phyloP scores from a whole-genome alignment of 139 green algal species.

The Chlorella sp. region DNA sequence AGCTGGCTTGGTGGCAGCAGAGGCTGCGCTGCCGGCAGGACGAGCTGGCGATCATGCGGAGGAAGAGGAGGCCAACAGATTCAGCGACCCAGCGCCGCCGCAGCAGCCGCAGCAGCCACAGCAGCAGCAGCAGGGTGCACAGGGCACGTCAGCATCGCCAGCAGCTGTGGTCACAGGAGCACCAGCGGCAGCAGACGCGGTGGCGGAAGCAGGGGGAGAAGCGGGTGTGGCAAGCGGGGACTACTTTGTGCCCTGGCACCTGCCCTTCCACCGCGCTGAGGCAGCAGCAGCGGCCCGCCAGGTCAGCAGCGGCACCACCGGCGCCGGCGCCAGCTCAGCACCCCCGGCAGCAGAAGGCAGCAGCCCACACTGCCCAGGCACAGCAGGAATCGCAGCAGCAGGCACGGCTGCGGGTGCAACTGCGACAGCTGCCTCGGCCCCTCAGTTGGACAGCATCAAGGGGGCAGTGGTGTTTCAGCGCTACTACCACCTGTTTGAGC shows the following conservation, averaged over 20 bases:
- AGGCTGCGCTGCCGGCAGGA: neutral
- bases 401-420: neutral
- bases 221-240: slow-evolving; percentile 57
- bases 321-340: neutral
- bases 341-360: neutral
- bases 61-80: too few species aligned
- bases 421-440: neutral
- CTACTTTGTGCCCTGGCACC: slow-evolving; percentile 97
- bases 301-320: neutral
- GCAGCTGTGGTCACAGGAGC: neutral
- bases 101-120: slow-evolving; percentile 4
- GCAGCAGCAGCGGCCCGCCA: slow-evolving; percentile 35
- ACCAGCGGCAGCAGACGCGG: neutral
- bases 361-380: neutral
- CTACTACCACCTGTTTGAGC: slow-evolving; percentile 97
- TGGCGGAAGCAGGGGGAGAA: neutral
- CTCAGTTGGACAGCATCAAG: slow-evolving; percentile 76
- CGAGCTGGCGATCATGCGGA: too few species aligned
- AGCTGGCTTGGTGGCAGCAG: neutral
- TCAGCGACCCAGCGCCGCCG: too few species aligned
- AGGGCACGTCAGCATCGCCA: slow-evolving; percentile 10
- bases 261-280: slow-evolving; percentile 90
- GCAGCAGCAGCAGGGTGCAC: slow-evolving; percentile 22
- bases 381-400: neutral
- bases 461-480: slow-evolving; percentile 87